Conservation (phyloP, 495 filamentous ascomycete species). For the Clavariopsis aquatica region DNA sequence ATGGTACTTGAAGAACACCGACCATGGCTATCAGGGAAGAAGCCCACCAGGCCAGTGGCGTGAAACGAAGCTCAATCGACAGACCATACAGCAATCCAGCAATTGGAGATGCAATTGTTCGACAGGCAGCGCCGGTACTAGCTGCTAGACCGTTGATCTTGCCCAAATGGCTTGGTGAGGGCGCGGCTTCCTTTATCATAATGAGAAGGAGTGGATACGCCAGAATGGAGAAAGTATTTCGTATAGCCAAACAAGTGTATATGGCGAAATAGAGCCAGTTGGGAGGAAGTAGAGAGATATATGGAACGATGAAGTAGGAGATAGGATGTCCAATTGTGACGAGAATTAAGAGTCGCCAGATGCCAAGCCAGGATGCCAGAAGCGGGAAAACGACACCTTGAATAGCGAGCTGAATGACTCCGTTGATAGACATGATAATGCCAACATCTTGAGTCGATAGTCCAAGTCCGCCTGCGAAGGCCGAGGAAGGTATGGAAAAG, state of each 20-base stretch:
- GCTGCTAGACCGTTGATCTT: conserved; percentile 82
- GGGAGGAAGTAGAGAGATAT: conserved; percentile 62
- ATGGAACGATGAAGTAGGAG: conserved; percentile 73
- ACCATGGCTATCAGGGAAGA: conserved; percentile 68
- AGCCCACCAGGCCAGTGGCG: conserved; percentile 76
- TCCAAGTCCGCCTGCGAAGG: conserved; percentile 73
- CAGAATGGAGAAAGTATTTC: conserved; percentile 75
- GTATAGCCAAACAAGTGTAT: conserved; percentile 68
- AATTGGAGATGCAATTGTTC: conserved; percentile 74
- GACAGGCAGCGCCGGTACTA: conserved; percentile 72
- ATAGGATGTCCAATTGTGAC: conserved; percentile 76
- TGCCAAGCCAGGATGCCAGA: conserved; percentile 68
- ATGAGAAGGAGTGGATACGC: conserved; percentile 78
- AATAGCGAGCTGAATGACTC: conserved; percentile 74
- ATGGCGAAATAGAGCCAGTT: conserved; percentile 64
- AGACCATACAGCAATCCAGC: conserved; percentile 73
- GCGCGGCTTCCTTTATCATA: conserved; percentile 79
- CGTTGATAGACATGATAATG: conserved; percentile 77
- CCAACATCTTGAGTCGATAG: conserved; percentile 72
- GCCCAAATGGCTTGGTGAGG: conserved; percentile 64
- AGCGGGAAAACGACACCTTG: conserved; percentile 76
- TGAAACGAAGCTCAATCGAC: conserved; percentile 66
- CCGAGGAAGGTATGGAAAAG: conserved; percentile 21
- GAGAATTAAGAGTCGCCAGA: conserved; percentile 70
- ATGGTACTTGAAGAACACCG: conserved; percentile 69